phyloP scores from a whole-genome alignment of 148 eudicot species.

The Selenicereus undatus region DNA sequence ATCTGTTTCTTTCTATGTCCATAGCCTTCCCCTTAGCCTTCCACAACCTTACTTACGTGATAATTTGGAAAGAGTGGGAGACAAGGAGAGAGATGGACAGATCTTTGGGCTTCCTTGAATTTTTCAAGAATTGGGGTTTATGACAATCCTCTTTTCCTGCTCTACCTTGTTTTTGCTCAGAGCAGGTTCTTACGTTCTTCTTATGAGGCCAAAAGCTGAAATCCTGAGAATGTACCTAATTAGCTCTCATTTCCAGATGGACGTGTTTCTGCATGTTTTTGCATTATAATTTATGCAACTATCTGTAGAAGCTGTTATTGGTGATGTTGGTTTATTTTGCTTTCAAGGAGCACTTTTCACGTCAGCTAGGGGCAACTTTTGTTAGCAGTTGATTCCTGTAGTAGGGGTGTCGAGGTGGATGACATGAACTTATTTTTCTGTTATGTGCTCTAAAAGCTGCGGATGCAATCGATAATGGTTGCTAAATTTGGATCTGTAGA shows the following conservation, averaged over 20 bases:
- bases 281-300: background rate
- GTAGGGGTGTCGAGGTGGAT: background rate
- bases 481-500: background rate
- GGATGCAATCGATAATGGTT: background rate
- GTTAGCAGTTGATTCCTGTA: background rate
- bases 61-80: no score
- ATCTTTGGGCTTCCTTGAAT: no score
- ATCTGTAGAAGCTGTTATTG: background rate
- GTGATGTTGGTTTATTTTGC: background rate
- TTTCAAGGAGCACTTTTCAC: background rate
- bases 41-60: no score
- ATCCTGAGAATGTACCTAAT: background rate
- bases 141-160: no score
- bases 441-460: background rate
- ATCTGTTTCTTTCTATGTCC: background rate
- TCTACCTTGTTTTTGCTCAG: no score
- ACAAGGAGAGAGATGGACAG: no score
- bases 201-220: background rate
- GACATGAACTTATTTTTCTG: background rate
- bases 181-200: no score
- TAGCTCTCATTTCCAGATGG: background rate
- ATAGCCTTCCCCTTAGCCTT: background rate
- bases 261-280: background rate
- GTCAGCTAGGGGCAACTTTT: background rate
- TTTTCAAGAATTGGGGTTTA: no score